Evolutionary conservation across 2,329 filamentous ascomycete genomes (phyloP), one percentile per base, ranked within the genome.

Genomic region (Clarireedia homoeocarpa): DNA sequence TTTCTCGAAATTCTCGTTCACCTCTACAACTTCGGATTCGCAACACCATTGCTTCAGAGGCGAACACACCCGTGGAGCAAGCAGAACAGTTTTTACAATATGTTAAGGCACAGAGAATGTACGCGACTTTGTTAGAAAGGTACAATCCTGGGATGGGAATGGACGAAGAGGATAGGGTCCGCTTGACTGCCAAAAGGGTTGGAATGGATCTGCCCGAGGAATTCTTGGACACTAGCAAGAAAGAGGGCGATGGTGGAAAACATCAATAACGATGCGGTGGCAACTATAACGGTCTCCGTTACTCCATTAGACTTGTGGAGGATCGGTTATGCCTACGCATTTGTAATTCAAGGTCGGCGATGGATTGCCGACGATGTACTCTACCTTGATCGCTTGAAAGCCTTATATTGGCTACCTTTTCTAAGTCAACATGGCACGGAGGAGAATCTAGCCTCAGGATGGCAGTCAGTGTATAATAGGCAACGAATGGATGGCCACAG

Each of bases 71-170:
- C 45, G 58, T 65, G 23, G 62, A 77, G 51, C 75, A 89, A 63
- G 86, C 83, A n/a, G 83, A 89, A 61, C 90, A 97, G 71, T 83
- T 90, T 63, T 73, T 91, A 26, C 80, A 83, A 56, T 97, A 96
- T 70, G 78, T 94, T 20, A 82, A 83, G 64, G 86, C 91, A n/a
- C 94, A 99, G 75, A 79, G 91, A 52, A 82, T 82, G 69, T 96
- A 97, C 71, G 80, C 83, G 26, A 85, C 83, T 15, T 74, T 97
- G 45, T 71, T 97, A 39, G 91, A 96, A 73, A 80, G 91, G 65
- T 97, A 99, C 73, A 97, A 97, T 71, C 91, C 91, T 0, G 91
- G 91, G 17, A 89, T 95, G 83, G 82, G 83, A 63, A 89, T 96
- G 86, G 83, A 87, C 62, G 86, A 84, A 69, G 84, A 95, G 72